phyloP scores from a whole-genome alignment of 768 basidiomycete genomes.

The Polyporus arcularius region DNA sequence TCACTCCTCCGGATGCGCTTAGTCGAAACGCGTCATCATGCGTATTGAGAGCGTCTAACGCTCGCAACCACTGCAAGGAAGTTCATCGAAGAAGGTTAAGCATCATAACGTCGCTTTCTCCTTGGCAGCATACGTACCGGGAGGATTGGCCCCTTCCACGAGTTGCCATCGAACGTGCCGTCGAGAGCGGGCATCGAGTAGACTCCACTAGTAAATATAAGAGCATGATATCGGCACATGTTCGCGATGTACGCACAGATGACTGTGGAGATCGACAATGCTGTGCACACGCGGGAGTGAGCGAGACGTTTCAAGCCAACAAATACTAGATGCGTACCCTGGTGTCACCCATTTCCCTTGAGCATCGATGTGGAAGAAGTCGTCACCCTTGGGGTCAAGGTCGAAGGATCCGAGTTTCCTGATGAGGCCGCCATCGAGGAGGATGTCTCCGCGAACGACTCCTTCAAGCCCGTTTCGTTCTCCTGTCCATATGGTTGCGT shows the following conservation, averaged over 20 bases:
- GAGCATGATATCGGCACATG: slow-evolving; percentile 39
- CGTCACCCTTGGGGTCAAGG: slow-evolving; percentile 21
- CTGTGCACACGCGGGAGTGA: background rate
- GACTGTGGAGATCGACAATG: slow-evolving; percentile 20
- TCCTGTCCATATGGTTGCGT: slow-evolving; percentile 87
- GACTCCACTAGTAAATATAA: background rate
- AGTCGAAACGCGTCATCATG: slow-evolving; percentile 77
- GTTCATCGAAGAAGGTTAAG: slow-evolving; percentile 16
- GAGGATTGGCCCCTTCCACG: slow-evolving; percentile 36
- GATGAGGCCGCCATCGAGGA: slow-evolving; percentile 71
- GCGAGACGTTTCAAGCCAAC: no score
- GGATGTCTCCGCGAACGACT: slow-evolving; percentile 65
- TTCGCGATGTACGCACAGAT: slow-evolving; percentile 29
- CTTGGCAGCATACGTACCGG: slow-evolving; percentile 15
- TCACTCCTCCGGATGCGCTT: slow-evolving; percentile 77
- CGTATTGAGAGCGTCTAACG: slow-evolving; percentile 78
- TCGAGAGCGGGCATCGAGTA: slow-evolving; percentile 22
- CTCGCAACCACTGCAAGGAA: slow-evolving; percentile 54
- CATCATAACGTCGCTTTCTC: no score
- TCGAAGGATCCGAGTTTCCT: slow-evolving; percentile 54
- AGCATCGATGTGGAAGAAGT: slow-evolving; percentile 58
- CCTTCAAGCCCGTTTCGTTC: slow-evolving; percentile 62
- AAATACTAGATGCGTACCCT: slow-evolving; percentile 37
- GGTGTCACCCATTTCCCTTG: slow-evolving; percentile 79
- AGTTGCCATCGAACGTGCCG: slow-evolving; percentile 46